Conservation (phyloP, 768 basidiomycete genomes). For the Agrocybe chaxingu region DNA sequence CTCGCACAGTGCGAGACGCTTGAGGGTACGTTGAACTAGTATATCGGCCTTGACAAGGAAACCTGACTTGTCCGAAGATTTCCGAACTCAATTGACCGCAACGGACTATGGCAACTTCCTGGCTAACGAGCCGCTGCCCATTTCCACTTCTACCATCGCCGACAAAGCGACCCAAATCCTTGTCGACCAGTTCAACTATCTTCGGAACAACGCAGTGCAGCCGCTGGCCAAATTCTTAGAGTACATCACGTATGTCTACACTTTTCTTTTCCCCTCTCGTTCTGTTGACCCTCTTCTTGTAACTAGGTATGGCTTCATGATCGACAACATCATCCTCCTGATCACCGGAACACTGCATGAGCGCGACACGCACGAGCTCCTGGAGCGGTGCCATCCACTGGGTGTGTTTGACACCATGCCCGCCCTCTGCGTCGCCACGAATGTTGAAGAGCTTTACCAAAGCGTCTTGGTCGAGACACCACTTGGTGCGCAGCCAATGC, state of each 20-base stretch:
- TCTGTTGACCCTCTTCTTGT: conserved; percentile 8
- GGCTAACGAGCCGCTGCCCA: conserved; percentile 90
- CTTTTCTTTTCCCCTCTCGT: background rate
- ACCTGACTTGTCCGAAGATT: conserved; percentile 51
- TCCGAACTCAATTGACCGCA: conserved; percentile 90
- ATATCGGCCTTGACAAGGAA: background rate
- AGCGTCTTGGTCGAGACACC: conserved; percentile 97
- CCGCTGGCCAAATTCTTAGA: conserved; percentile 92
- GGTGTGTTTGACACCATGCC: conserved; percentile 99
- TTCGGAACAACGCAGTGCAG: conserved; percentile 87
- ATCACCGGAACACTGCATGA: conserved; percentile 98
- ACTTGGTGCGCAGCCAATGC: conserved; percentile 58
- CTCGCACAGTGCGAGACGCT: conserved; percentile 96
- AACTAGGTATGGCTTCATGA: conserved; percentile 94
- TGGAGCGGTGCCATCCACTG: conserved; percentile 95
- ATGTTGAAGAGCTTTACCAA: conserved; percentile 96
- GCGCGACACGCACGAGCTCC: conserved; percentile 93
- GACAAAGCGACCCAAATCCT: conserved; percentile 94
- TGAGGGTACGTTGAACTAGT: conserved; percentile 64
- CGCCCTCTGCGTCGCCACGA: conserved; percentile 97
- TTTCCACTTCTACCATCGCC: conserved; percentile 93
- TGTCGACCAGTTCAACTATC: conserved; percentile 96
- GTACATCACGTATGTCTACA: conserved; percentile 84
- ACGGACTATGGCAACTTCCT: conserved; percentile 99
- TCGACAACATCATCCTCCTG: conserved; percentile 96